Conservation (phyloP, 805 yeast species). For the Lipomyces oligophaga region DNA sequence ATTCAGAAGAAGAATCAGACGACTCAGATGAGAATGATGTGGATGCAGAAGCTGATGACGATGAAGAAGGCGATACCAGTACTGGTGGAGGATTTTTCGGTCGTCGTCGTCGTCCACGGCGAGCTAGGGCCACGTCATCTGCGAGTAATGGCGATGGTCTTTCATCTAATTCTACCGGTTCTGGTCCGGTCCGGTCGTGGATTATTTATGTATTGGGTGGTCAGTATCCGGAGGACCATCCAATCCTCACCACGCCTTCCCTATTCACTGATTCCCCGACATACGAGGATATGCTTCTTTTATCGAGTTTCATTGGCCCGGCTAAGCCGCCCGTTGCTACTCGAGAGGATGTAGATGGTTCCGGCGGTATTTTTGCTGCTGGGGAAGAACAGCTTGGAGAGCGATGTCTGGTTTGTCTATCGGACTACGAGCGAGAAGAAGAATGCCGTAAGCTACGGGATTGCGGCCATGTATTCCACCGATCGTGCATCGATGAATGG, state of each 20-base stretch:
- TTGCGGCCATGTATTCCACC: slow-evolving; percentile 54
- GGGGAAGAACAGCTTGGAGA: slow-evolving; percentile 35
- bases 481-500: slow-evolving; percentile 55
- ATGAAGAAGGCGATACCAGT: slow-evolving; percentile 1
- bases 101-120: background rate
- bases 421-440: slow-evolving; percentile 48
- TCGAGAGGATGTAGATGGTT: slow-evolving; percentile 40
- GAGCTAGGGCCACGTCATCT: no score
- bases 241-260: slow-evolving; percentile 47
- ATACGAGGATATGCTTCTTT: slow-evolving; percentile 47
- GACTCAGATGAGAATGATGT: slow-evolving; percentile 20
- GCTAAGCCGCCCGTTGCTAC: slow-evolving; percentile 46
- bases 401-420: slow-evolving; percentile 52
- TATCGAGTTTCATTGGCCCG: slow-evolving; percentile 49
- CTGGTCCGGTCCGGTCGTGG: slow-evolving; percentile 45
- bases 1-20: slow-evolving; percentile 11
- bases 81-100: background rate
- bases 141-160: background rate
- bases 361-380: slow-evolving; percentile 39
- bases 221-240: slow-evolving; percentile 48
- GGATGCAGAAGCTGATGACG: slow-evolving; percentile 16
- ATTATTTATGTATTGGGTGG: slow-evolving; percentile 62
- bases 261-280: slow-evolving; percentile 49
- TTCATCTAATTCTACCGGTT: background rate
- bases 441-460: slow-evolving; percentile 43